A percentile compares a stretch with the other conserved stretches of the same genome.
Conservation (phyloP, 345 rosid species). For the Geranium rotundifolium region DNA sequence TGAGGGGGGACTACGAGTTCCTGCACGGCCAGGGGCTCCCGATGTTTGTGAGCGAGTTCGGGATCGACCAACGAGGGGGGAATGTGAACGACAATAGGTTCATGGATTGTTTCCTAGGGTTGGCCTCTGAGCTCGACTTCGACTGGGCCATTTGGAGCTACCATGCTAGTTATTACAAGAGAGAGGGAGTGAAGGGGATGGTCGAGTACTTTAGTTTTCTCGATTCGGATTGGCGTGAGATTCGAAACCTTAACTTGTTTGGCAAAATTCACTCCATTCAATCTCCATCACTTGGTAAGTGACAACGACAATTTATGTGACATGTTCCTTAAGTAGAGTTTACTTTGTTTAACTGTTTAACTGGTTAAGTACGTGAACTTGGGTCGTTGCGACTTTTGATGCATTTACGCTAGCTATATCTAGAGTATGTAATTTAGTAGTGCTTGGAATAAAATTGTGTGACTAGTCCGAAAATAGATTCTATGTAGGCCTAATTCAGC, state of each 20-base stretch:
- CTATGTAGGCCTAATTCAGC: no score
- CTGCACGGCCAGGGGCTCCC: constrained; percentile 13
- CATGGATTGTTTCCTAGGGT: constrained; percentile 27
- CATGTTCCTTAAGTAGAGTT: no score
- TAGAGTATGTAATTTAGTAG: no score
- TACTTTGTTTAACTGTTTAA: no score
- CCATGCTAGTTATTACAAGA: constrained; percentile 29
- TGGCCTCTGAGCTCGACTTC: constrained; percentile 28
- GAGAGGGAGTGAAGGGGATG: constrained; percentile 27
- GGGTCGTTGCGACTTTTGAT: no score
- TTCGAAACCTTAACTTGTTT: constrained; percentile 48
- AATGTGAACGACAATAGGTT: constrained; percentile 24
- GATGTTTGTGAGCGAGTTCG: constrained; percentile 31
- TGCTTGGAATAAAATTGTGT: no score
- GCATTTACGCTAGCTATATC: no score
- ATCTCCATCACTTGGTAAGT: constrained; percentile 12
- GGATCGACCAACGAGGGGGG: constrained; percentile 22
- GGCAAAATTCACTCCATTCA: constrained; percentile 47
- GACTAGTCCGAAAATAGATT: no score
- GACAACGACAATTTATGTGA: no score
- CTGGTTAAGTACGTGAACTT: no score
- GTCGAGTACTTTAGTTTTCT: constrained; percentile 56
- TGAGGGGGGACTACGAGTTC: background rate
- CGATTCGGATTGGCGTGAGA: constrained; percentile 50
- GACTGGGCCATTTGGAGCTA: constrained; percentile 33